Evolutionary conservation across 371 early-diverging fungal genomes (phyloP), one percentile per base, ranked within the genome.

Genomic region (Umbelopsis sp.): DNA sequence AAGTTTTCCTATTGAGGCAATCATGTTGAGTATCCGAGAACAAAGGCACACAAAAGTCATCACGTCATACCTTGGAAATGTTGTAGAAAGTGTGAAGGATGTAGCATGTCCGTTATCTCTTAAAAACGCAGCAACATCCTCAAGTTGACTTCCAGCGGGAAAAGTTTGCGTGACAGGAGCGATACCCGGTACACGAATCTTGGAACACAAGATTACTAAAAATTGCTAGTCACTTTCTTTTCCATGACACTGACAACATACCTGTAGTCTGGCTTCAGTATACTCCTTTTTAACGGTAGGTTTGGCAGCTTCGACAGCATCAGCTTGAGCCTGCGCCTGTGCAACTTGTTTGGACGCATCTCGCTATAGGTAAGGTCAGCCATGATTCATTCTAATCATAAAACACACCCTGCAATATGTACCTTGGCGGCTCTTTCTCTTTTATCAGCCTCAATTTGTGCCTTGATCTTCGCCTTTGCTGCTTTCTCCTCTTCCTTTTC

Each of bases 401-500:
- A 16, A 29, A 9, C 12, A 50, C 11, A 20, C 10, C 25, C 7
- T 38, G 8, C 48, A 25, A 32, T 22, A 67, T 25, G 66, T 74
- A 68, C 80, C 79, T 83, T 76, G 14, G 88, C 87, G 12, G 86
- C 86, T 44, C 95, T 80, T 68, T 92, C 94, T 22, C 76, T 80
- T 77, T 91, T 94, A 72, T 96, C 96, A 37, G 83, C 85, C 72
- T 96, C 96, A 70, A 97, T 93, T 76, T 93, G 91, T n/a, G 89
- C 88, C 78, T 90, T 91, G 69, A 96, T 92, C 65, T 87, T 85
- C 35, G 84, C 89, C 51, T 87, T 89, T 12, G 96, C 96, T 29
- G 83, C 32, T 63, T 81, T 86, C 11, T 96, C 96, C 29, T 86
- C 87, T 65, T 92, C 93, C 79, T 94, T 93, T 71, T 95, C 94